Percentiles rank a stretch among this genome's conserved stretches.
phyloP scores from a whole-genome alignment of 768 basidiomycete species.

The Hemileccinum rubropunctum region DNA sequence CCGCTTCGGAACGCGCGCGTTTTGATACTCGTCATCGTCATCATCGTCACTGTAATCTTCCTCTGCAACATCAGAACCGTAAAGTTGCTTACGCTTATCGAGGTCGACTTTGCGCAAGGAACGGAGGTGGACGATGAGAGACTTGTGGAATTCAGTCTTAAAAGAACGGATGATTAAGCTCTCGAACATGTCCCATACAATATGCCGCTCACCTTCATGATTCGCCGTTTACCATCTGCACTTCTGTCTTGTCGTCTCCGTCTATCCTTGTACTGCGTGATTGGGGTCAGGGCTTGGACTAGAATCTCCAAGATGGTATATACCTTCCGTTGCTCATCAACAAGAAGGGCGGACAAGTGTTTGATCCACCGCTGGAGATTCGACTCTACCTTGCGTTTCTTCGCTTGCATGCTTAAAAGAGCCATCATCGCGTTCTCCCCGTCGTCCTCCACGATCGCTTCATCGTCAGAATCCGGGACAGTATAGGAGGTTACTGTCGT shows the following conservation, averaged over 20 bases:
- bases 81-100: slow-evolving; percentile 45
- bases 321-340: slow-evolving; percentile 72
- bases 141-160: slow-evolving; percentile 70
- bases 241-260: slow-evolving; percentile 54
- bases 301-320: neutral
- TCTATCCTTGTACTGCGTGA: slow-evolving; percentile 55
- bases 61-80: slow-evolving; percentile 39
- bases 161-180: neutral
- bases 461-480: slow-evolving; percentile 71
- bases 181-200: neutral
- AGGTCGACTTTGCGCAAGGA: slow-evolving; percentile 59
- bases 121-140: slow-evolving; percentile 54
- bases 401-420: slow-evolving; percentile 29
- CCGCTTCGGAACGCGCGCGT: slow-evolving; percentile 27
- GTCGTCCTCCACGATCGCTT: slow-evolving; percentile 44
- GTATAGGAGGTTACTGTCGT: slow-evolving; percentile 56
- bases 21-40: slow-evolving; percentile 35
- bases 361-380: slow-evolving; percentile 66
- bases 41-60: slow-evolving; percentile 37
- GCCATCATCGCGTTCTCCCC: slow-evolving; percentile 33
- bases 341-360: slow-evolving; percentile 55
- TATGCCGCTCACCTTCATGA: slow-evolving; percentile 50
- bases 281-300: slow-evolving; percentile 2
- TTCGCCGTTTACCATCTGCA: slow-evolving; percentile 46
- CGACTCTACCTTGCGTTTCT: slow-evolving; percentile 41